phyloP scores from a whole-genome alignment of 352 stramenopile genomes.

The Globisporangium splendens region DNA sequence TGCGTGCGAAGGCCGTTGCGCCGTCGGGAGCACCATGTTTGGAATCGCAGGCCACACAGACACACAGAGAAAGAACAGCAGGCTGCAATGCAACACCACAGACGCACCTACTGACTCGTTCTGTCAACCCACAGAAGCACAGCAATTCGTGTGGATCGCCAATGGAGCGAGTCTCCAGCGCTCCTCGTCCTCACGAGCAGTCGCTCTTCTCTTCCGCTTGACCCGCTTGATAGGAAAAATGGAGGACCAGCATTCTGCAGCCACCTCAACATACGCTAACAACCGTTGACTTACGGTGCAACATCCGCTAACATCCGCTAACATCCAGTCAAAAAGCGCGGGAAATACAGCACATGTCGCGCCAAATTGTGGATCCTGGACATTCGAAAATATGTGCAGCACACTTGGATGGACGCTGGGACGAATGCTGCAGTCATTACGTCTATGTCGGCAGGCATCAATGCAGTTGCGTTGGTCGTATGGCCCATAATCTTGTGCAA shows the following conservation, averaged over 20 bases:
- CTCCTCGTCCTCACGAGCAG: conserved; percentile 1
- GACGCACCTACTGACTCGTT: neutral
- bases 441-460: too few relatives aligned
- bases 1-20: neutral
- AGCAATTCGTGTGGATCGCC: too few relatives aligned
- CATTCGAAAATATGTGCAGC: too few relatives aligned
- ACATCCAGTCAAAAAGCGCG: conserved; percentile 9
- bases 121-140: too few relatives aligned
- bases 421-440: too few relatives aligned
- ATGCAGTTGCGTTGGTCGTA: too few relatives aligned
- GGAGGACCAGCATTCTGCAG: neutral
- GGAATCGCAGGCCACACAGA: too few relatives aligned
- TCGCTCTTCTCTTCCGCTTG: conserved; percentile 1
- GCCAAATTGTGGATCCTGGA: neutral
- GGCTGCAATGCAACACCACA: neutral
- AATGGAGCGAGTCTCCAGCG: conserved; percentile 1
- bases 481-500: too few relatives aligned
- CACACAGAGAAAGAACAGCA: too few relatives aligned
- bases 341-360: neutral
- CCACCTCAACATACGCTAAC: neutral
- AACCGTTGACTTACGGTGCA: neutral
- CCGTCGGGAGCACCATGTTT: conserved; percentile 16
- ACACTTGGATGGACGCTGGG: too few relatives aligned
- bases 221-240: neutral
- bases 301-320: neutral